Evolutionary conservation across 768 basidiomycete species (phyloP), one percentile per base, ranked within the genome.

Genomic region (Tylopilus sp.): DNA sequence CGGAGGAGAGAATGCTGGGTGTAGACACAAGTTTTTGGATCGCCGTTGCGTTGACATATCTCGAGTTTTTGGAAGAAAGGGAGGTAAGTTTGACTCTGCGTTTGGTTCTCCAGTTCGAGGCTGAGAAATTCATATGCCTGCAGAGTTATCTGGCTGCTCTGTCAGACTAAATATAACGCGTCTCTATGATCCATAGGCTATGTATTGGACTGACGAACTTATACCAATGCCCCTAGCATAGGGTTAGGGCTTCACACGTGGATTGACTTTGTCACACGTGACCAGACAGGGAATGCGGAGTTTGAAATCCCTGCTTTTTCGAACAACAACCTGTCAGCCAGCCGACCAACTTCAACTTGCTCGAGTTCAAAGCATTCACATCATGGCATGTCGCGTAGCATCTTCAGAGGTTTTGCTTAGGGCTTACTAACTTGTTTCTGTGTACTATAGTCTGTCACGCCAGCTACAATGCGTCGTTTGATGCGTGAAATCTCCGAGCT

Each of bases 401-500:
- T 13, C 18, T 21, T 28, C 33, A 30, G n/a, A 5, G 6, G 21
- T 20, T 35, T 21, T 12, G 2, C 41, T 10, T 28, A 36, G 28
- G 35, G 47, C 18, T 0, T 31, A 30, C 20, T 50, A 1, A 36
- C 40, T 8, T 50, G 15, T 33, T 31, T 55, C 18, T 17, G 21
- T 38, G 25, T 44, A 6, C 31, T 33, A 18, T 48, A 77, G 76
- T 71, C 76, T 40, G 64, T 77, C 38, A 59, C 69, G 21, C 79
- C 84, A 51, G 67, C 80, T 51, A 82, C 82, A 38, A 80, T 91
- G 72, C 91, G 93, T 57, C 86, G 90, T 54, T 73, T 97, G 63
- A 88, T 95, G 79, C 84, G 89, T 47, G 94, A 97, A 72, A 77
- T 94, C 40, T 78, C 75, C 35, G 85, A 89, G 59, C 80, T 98